These are phyloP conservation scores for Hortiboletus flavorubellus DNA, from an alignment of 768 basidiomycete genomes.

Conservation along the genomic window DNA sequence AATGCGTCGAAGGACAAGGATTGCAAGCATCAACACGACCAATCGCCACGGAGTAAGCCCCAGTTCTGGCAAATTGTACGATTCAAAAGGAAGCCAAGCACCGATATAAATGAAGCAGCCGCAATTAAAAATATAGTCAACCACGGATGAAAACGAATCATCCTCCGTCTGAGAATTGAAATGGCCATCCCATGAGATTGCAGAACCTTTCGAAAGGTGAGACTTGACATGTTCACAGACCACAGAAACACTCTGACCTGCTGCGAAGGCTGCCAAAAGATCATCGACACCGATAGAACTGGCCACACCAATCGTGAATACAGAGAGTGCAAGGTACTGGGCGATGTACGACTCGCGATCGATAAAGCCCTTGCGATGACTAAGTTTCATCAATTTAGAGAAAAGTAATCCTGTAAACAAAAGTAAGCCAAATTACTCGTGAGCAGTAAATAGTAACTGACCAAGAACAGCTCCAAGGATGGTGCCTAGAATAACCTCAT, in stretches of 20 bases:
- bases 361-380: conserved; percentile 59
- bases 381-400: conserved; percentile 68
- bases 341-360: conserved; percentile 86
- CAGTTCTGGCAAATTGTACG: conserved; percentile 53
- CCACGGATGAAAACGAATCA: conserved; percentile 84
- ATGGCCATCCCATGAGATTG: conserved; percentile 90
- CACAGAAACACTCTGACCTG: conserved; percentile 42
- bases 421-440: neutral
- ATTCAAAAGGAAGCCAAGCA: conserved; percentile 75
- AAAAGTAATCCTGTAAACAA: conserved; percentile 55
- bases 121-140: conserved; percentile 84
- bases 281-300: conserved; percentile 84
- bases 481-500: conserved; percentile 78
- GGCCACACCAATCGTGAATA: conserved; percentile 77
- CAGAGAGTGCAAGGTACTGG: conserved; percentile 71
- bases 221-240: neutral
- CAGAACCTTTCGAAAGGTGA: conserved; percentile 54
- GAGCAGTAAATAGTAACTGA: conserved; percentile 10
- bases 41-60: conserved; percentile 72
- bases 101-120: conserved; percentile 83
- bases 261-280: conserved; percentile 84
- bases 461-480: conserved; percentile 60
- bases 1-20: conserved; percentile 76
- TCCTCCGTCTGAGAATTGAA: conserved; percentile 80
- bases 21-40: conserved; percentile 58